Percentiles rank a stretch among this genome's conserved stretches.
phyloP scores from a whole-genome alignment of 352 stramenopile species.

The Globisporangium acanthophoron region DNA sequence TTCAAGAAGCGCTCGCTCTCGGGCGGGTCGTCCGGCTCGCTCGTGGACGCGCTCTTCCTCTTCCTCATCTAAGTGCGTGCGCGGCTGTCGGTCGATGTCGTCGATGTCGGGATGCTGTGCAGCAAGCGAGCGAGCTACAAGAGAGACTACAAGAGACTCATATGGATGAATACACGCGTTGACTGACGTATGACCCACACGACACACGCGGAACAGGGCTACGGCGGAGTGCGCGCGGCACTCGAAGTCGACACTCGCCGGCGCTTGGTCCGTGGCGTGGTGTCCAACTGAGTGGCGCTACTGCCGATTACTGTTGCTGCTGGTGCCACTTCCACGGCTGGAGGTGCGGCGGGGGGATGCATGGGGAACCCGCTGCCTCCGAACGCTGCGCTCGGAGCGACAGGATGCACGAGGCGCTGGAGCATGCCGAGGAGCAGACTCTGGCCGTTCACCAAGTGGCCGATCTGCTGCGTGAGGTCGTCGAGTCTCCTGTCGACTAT shows the following conservation, averaged over 20 bases:
- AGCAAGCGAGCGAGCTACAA: not conserved
- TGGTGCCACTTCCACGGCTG: not conserved
- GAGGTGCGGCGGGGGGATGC: not conserved
- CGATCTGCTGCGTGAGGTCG: conserved; percentile 9
- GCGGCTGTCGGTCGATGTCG: not conserved
- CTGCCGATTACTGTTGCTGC: not conserved
- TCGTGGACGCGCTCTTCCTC: conserved; percentile 60
- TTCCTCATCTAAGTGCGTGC: conserved; percentile 30
- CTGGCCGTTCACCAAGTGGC: conserved; percentile 6
- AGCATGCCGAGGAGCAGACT: conserved; percentile 13
- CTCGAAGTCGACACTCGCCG: not conserved
- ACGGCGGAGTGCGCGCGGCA: not conserved
- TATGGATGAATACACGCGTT: not conserved
- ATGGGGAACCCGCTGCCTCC: not conserved
- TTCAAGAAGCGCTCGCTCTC: conserved; percentile 56
- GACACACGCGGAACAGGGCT: not conserved
- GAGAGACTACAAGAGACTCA: not conserved
- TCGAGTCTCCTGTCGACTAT: conserved; percentile 4
- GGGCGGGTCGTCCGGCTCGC: conserved; percentile 24
- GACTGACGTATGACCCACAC: too few species aligned
- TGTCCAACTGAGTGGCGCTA: not conserved
- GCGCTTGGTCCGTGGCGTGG: conserved; percentile 1
- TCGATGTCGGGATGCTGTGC: not conserved
- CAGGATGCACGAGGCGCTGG: conserved; percentile 4
- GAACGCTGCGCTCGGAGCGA: not conserved